Evolutionary conservation across 1,139 yeast species (phyloP), one percentile per base, ranked within the genome.

Genomic region (Barnettozyma hawaiiensis): DNA sequence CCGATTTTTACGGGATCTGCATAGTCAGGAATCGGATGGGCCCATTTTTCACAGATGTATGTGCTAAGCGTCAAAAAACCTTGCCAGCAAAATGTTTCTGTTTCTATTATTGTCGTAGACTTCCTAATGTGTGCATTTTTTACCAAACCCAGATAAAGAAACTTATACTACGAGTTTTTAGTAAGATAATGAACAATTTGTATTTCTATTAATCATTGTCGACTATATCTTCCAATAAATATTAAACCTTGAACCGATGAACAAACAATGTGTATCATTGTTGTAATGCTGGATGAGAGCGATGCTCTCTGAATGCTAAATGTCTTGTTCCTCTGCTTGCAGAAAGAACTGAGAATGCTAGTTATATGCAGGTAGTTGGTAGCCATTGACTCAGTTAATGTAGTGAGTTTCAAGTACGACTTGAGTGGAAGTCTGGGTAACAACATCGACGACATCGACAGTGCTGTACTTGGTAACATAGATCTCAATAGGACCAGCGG

Each of bases 401-500:
- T 53, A 55, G 19, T 47, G 50, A 18, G 59, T 55, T 37, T 53
- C 58, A 31, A 46, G 49, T 31, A 55, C 57, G 14, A 51, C 42
- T 31, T 50, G 50, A 12, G 57, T 51, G 15, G 49, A 26, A 8
- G 59, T 55, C 24, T 47, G 41, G 8, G 59, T 52, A 14, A 48
- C 55, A 9, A 50, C 46, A 40, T 55, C 47, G 23, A 53, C 50
- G 20, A 52, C 42, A 29, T 55, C 59, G 35, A 55, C 44, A n/a
- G 59, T 54, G 40, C 50, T 47, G 45, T 46, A 51, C 31, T 45
- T 42, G 10, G 59, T 55, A 33, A 55, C 42, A 31, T 51, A 52
- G 37, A 54, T 49, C 41, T 53, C 50, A 27, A 55, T 38, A 40
- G 59, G 58, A 16, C 54, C 52, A 43, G 59, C 57, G 24, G 53